These are phyloP conservation scores for Tetradesmus obliquus DNA, from an alignment of 139 green algal genomes.

Conservation along the genomic window DNA sequence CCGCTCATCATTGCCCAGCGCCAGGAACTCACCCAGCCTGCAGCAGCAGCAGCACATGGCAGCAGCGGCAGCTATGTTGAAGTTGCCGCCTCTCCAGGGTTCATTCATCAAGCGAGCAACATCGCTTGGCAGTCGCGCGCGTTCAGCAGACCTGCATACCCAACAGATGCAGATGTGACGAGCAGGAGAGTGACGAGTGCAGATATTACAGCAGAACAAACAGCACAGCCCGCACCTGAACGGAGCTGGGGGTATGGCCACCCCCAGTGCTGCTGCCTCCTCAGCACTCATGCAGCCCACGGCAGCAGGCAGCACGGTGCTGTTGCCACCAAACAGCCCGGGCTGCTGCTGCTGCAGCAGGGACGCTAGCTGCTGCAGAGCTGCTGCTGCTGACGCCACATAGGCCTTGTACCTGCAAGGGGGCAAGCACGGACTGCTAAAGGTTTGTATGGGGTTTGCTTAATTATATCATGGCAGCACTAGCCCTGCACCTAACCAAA, in stretches of 20 bases:
- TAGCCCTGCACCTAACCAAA: too few species aligned
- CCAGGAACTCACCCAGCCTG: constrained; percentile 15
- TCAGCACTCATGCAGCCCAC: neutral
- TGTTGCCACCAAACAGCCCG: neutral
- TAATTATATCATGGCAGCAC: too few species aligned
- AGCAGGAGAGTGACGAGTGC: too few species aligned
- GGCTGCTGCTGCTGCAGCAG: constrained; percentile 13
- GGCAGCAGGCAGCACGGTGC: neutral
- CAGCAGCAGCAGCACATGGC: neutral
- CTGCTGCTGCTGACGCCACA: neutral
- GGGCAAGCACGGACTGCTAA: too few species aligned
- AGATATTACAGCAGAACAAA: too few species aligned
- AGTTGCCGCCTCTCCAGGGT: too few species aligned
- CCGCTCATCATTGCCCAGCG: constrained; percentile 15
- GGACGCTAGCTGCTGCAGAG: neutral
- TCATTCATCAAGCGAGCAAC: too few species aligned
- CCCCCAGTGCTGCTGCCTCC: constrained; percentile 2
- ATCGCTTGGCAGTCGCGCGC: too few species aligned
- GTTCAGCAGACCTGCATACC: too few species aligned
- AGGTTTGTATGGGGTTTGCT: too few species aligned
- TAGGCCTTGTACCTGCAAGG: neutral
- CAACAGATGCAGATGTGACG: too few species aligned
- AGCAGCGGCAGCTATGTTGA: too few species aligned
- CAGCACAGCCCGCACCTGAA: neutral
- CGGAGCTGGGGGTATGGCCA: neutral